These are phyloP conservation scores for Sugiyamaella floridensis DNA, from an alignment of 805 yeast genomes.

Conservation along the genomic window DNA sequence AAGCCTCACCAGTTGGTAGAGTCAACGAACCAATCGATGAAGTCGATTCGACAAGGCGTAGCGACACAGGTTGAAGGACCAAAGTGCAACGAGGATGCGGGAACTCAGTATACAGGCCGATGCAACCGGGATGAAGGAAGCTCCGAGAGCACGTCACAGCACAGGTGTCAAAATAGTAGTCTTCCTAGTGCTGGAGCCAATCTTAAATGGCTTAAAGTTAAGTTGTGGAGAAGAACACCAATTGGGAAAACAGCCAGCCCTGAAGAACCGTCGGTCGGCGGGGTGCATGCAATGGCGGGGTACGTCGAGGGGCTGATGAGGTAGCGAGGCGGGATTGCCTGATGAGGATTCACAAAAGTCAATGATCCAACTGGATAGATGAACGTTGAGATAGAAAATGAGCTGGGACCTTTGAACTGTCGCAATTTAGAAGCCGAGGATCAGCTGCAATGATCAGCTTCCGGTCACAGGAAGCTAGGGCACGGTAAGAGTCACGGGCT, in stretches of 20 bases:
- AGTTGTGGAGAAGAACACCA: neutral
- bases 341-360: too few species aligned
- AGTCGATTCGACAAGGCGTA: too few species aligned
- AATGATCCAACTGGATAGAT: too few species aligned
- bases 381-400: neutral
- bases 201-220: neutral
- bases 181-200: neutral
- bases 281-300: neutral
- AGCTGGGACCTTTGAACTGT: neutral
- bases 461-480: neutral
- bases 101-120: too few species aligned
- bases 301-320: neutral
- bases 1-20: too few species aligned
- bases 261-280: neutral
- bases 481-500: neutral
- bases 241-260: neutral
- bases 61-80: too few species aligned
- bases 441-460: neutral
- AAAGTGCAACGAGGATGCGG: too few species aligned
- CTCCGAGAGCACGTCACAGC: too few species aligned
- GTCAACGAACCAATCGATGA: too few species aligned
- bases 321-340: neutral
- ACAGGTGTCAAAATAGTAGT: too few species aligned
- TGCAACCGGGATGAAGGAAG: too few species aligned
- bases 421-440: neutral